Percentiles rank a stretch among this genome's conserved stretches.
These are phyloP conservation scores for Calocybe indica DNA, from an alignment of 768 basidiomycete species.

Conservation along the genomic window DNA sequence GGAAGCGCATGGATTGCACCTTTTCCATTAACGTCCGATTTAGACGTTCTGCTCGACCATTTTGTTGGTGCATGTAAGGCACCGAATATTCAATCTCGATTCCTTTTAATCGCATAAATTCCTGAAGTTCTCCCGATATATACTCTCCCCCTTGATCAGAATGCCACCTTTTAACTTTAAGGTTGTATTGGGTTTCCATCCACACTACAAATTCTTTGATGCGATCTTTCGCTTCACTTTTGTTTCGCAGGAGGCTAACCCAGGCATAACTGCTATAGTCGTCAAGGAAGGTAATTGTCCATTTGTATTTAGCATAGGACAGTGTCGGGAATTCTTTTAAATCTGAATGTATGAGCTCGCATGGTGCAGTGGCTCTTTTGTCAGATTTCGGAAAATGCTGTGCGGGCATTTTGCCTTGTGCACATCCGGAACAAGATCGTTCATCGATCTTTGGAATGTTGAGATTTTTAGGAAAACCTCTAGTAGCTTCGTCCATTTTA, in stretches of 20 bases:
- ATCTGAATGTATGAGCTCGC: conserved; percentile 16
- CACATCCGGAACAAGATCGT: conserved; percentile 9
- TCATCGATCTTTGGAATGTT: neutral
- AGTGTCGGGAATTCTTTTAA: conserved; percentile 11
- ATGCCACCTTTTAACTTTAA: conserved; percentile 2
- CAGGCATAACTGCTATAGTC: conserved; percentile 8
- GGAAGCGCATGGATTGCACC: neutral
- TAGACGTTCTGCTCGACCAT: conserved; percentile 13
- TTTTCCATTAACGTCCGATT: conserved; percentile 6
- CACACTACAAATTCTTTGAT: conserved; percentile 2
- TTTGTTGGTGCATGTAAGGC: conserved; percentile 11
- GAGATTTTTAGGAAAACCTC: neutral
- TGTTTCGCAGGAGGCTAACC: conserved; percentile 4
- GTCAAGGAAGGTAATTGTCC: conserved; percentile 11
- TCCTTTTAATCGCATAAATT: neutral
- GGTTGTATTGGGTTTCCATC: conserved; percentile 5
- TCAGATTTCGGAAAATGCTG: conserved; percentile 8
- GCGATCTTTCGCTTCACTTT: conserved; percentile 1
- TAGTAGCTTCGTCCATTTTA: neutral
- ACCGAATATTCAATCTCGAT: neutral
- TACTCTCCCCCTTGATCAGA: conserved; percentile 8
- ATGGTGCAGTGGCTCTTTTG: conserved; percentile 6
- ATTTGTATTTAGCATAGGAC: conserved; percentile 13
- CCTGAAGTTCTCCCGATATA: neutral
- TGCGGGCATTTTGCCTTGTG: conserved; percentile 12